Evolutionary conservation across 495 filamentous ascomycete species (phyloP).

Genomic region (Penicillium manginii): DNA sequence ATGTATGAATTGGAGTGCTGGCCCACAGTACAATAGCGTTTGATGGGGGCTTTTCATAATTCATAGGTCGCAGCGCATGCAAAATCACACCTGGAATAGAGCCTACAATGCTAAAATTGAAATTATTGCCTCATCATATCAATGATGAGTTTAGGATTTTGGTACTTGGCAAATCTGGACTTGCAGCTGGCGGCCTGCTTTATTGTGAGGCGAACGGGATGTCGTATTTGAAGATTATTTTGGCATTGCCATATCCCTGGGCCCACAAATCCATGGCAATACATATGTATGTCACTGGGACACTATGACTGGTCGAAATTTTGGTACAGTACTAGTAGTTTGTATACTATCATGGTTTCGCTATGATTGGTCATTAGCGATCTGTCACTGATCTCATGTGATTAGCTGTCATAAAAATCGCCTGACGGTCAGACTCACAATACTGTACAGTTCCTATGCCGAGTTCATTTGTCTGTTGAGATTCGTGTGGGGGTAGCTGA

Average conservation of each 20-base stretch:
- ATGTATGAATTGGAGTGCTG: background rate
- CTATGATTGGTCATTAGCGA: constrained; percentile 14
- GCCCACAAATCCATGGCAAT: constrained; percentile 3
- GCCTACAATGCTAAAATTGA: constrained; percentile 9
- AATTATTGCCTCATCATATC: constrained; percentile 14
- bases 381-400: constrained; percentile 14
- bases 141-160: constrained; percentile 8
- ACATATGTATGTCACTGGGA: constrained; percentile 19
- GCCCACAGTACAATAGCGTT: constrained; percentile 11
- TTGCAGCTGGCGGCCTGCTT: constrained; percentile 8
- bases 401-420: constrained; percentile 18
- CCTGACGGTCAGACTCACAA: background rate
- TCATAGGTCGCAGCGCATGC: constrained; percentile 9
- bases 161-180: constrained; percentile 10
- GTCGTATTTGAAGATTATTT: constrained; percentile 8
- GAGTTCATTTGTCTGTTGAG: constrained; percentile 8
- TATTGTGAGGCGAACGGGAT: constrained; percentile 15
- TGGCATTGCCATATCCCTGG: constrained; percentile 9
- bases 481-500: background rate
- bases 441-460: background rate
- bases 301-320: constrained; percentile 18
- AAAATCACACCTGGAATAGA: constrained; percentile 11
- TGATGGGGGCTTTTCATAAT: constrained; percentile 7
- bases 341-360: constrained; percentile 14
- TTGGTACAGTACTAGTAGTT: background rate